Conservation (phyloP, 225 moss, liverwort and hornwort species). For the Straminergon stramineum region DNA sequence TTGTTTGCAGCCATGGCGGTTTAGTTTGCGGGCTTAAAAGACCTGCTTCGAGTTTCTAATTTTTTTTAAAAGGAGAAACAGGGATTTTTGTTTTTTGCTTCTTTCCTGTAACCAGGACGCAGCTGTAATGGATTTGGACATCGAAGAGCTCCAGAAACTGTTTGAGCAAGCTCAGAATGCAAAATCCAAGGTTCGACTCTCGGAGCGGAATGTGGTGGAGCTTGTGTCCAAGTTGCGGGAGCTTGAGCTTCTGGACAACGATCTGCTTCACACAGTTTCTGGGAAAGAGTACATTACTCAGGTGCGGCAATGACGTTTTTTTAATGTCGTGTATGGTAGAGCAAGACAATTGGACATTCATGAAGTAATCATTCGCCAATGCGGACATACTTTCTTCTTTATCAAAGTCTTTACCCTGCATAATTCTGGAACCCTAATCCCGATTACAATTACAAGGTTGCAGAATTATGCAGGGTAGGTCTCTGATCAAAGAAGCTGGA, state of each 20-base stretch:
- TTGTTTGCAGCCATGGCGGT: neutral
- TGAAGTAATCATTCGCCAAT: neutral
- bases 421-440: neutral
- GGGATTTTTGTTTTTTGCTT: too few species aligned
- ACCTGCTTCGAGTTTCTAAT: neutral
- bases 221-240: slow-evolving; percentile 87
- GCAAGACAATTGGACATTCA: neutral
- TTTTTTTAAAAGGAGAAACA: neutral
- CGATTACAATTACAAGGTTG: neutral
- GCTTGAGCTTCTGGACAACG: slow-evolving; percentile 71
- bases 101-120: neutral
- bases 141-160: slow-evolving; percentile 77
- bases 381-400: neutral
- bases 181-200: slow-evolving; percentile 73
- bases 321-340: neutral
- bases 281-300: slow-evolving; percentile 98
- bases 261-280: slow-evolving; percentile 85
- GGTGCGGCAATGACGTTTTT: slow-evolving; percentile 22
- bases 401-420: neutral
- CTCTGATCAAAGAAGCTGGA: neutral
- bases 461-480: neutral
- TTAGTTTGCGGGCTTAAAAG: neutral
- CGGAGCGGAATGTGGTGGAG: slow-evolving; percentile 98
- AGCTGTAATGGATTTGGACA: slow-evolving; percentile 72
- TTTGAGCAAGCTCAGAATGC: slow-evolving; percentile 87